A percentile compares a stretch with the other conserved stretches of the same genome.
Evolutionary conservation across 257 asterid genomes (phyloP).

Genomic region (Buddleja alternifolia): DNA sequence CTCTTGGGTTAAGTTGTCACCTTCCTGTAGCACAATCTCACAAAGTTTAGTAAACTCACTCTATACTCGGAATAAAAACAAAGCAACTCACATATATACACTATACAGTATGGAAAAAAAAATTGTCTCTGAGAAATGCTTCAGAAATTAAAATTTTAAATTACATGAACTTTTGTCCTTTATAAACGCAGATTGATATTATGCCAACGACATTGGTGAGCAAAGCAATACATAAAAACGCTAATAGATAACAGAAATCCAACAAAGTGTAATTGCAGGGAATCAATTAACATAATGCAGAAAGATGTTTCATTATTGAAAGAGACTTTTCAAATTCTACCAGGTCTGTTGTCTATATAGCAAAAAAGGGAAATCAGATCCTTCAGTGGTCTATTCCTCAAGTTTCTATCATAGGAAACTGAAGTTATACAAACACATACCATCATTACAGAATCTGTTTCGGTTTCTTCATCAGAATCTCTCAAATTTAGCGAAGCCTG

Average conservation of each 20-base stretch:
- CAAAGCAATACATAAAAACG: neutral
- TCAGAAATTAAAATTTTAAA: slow-evolving; percentile 2
- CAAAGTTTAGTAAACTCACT: slow-evolving; percentile 21
- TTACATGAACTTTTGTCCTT: neutral
- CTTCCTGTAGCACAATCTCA: slow-evolving; percentile 70
- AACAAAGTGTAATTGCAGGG: neutral
- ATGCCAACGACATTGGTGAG: slow-evolving; percentile 2
- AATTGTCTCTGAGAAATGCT: neutral
- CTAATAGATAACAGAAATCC: neutral
- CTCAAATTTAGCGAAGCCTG: slow-evolving; percentile 66
- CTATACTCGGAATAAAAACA: neutral
- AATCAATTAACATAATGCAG: neutral
- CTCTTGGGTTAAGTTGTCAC: slow-evolving; percentile 76
- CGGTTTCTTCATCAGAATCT: slow-evolving; percentile 84
- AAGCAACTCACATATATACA: neutral
- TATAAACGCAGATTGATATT: neutral
- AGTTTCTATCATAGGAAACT: neutral
- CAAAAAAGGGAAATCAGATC: neutral
- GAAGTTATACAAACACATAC: slow-evolving; percentile 44
- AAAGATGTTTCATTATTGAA: neutral
- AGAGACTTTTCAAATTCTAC: slow-evolving; percentile 16
- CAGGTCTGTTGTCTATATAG: neutral
- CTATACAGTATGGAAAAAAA: neutral
- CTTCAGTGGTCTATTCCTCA: neutral
- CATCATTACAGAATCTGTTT: slow-evolving; percentile 80